Conservation (phyloP, 352 stramenopile genomes). For the Stephanocyclus meneghinianus region DNA sequence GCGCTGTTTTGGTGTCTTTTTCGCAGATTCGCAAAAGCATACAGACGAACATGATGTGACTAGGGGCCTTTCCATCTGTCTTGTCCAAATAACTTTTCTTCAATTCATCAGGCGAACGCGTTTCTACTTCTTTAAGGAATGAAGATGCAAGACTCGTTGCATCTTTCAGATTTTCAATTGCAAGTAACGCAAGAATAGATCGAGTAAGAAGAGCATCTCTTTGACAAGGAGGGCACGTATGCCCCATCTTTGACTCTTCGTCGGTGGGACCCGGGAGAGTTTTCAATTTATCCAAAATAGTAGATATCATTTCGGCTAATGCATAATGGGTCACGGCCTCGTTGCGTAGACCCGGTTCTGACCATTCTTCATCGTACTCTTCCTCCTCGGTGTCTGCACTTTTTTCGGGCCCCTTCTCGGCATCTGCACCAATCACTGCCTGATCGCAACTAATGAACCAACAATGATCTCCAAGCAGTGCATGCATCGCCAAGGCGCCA, state of each 20-base stretch:
- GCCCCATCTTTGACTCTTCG: constrained; percentile 59
- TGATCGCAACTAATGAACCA: constrained; percentile 62
- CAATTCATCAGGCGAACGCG: constrained; percentile 53
- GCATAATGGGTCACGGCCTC: constrained; percentile 73
- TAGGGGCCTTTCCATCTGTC: constrained; percentile 69
- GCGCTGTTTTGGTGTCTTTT: constrained; percentile 75
- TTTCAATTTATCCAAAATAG: constrained; percentile 69
- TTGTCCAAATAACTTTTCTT: constrained; percentile 77
- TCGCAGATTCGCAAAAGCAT: constrained; percentile 77
- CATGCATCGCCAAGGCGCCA: constrained; percentile 59
- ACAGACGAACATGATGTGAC: constrained; percentile 71
- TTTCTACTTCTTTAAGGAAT: constrained; percentile 69
- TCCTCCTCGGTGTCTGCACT: constrained; percentile 16
- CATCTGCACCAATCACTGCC: constrained; percentile 24
- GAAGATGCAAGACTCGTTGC: constrained; percentile 53
- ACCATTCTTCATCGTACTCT: constrained; percentile 51
- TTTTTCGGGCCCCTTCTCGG: constrained; percentile 14
- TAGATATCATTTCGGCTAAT: constrained; percentile 63
- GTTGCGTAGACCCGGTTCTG: constrained; percentile 55
- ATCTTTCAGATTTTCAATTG: constrained; percentile 78
- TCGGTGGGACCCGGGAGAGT: constrained; percentile 59
- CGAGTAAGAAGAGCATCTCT: constrained; percentile 75
- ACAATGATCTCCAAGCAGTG: constrained; percentile 64
- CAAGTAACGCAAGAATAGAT: constrained; percentile 60
- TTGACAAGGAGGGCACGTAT: constrained; percentile 66